Conservation (phyloP, 176 grass and related monocot species). For the Juncus effusus region DNA sequence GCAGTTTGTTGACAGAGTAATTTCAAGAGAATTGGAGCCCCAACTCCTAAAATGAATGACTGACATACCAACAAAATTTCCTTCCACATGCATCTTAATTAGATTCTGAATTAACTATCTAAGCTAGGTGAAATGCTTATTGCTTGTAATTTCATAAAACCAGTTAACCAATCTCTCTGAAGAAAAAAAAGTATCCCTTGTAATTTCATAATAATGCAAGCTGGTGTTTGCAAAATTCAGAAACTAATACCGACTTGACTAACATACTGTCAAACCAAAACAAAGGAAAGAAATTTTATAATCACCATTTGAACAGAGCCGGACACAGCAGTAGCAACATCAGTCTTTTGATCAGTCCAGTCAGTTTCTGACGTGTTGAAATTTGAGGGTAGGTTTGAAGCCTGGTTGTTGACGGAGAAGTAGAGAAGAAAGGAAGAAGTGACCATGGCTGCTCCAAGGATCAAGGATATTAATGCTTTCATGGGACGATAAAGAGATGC, state of each 20-base stretch:
- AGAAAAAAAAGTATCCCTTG: not conserved
- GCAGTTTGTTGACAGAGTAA: not conserved
- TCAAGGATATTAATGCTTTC: constrained; percentile 55
- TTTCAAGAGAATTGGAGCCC: not conserved
- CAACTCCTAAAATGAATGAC: constrained; percentile 9
- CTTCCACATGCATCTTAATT: not conserved
- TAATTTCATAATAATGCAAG: constrained; percentile 2
- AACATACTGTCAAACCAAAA: not conserved
- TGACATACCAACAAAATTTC: not conserved
- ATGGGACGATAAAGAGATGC: constrained; percentile 3
- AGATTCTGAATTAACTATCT: too few relatives aligned
- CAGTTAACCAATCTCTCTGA: not conserved
- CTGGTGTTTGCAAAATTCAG: not conserved
- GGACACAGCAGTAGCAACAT: not conserved
- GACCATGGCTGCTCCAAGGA: constrained; percentile 64
- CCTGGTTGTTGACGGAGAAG: constrained; percentile 36
- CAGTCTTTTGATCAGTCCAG: constrained; percentile 11
- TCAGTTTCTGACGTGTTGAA: not conserved
- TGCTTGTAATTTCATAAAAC: too few relatives aligned
- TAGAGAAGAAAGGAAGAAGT: constrained; percentile 66
- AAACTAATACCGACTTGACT: not conserved
- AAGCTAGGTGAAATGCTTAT: too few relatives aligned
- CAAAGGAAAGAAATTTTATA: not conserved
- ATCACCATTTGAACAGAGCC: not conserved
- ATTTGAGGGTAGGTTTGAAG: not conserved